Percentiles rank a stretch among this genome's conserved stretches.
These are phyloP conservation scores for Debaryomycetaceae sp. DNA, from an alignment of 1,139 yeast genomes.

Conservation along the genomic window DNA sequence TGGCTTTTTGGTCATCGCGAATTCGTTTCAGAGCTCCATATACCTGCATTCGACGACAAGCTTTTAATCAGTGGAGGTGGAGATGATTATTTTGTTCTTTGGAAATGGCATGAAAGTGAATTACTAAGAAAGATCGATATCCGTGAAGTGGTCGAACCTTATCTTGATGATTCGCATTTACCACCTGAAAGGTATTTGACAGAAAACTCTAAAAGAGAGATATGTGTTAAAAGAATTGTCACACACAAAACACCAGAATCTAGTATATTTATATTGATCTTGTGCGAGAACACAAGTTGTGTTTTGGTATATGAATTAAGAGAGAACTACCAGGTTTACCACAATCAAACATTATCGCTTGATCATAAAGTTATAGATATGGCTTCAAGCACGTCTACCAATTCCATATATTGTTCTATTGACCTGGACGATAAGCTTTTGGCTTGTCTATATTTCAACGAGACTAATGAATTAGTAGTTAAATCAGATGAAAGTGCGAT, in stretches of 20 bases:
- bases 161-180: conserved; percentile 54
- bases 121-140: conserved; percentile 50
- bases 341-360: conserved; percentile 26
- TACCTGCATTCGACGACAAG: conserved; percentile 47
- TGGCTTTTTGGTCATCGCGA: conserved; percentile 88
- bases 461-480: conserved; percentile 10
- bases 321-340: conserved; percentile 17
- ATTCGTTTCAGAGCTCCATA: conserved; percentile 64
- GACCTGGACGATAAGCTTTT: conserved; percentile 38
- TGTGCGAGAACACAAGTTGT: conserved; percentile 56
- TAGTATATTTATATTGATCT: conserved; percentile 37
- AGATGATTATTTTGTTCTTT: conserved; percentile 67
- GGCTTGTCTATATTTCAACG: conserved; percentile 19
- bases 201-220: conserved; percentile 51
- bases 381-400: conserved; percentile 13
- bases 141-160: conserved; percentile 45
- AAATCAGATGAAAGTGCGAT: conserved; percentile 4
- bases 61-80: conserved; percentile 84
- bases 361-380: conserved; percentile 26
- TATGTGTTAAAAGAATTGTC: conserved; percentile 49
- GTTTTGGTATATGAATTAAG: conserved; percentile 41
- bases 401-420: conserved; percentile 42
- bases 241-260: conserved; percentile 16
- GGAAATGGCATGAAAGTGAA: conserved; percentile 68
- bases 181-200: conserved; percentile 67